Evolutionary conservation across 169 alveolate species (phyloP).

Genomic region (Perkinsus chesapeaki): DNA sequence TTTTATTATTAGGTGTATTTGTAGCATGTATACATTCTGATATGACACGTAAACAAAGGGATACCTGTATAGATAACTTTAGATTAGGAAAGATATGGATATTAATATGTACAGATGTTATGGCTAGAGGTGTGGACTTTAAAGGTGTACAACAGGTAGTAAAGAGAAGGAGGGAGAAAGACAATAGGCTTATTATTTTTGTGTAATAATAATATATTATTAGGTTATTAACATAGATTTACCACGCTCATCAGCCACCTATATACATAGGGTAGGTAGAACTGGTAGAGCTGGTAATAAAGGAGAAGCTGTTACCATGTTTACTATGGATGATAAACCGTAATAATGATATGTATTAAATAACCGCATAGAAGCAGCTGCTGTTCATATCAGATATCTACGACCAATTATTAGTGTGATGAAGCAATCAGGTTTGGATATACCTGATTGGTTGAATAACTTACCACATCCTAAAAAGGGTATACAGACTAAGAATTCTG

Average conservation of each 20-base stretch:
- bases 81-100: conserved; percentile 57
- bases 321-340: conserved; percentile 67
- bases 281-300: conserved; percentile 78
- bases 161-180: too few species aligned
- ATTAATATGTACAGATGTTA: conserved; percentile 70
- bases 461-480: not conserved
- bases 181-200: too few species aligned
- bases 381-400: not conserved
- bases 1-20: conserved; percentile 7
- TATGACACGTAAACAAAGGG: conserved; percentile 37
- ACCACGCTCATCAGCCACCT: conserved; percentile 62
- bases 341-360: not conserved
- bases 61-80: conserved; percentile 36
- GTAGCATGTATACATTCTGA: conserved; percentile 36
- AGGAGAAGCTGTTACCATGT: conserved; percentile 75
- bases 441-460: conserved; percentile 59
- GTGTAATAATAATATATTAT: not conserved
- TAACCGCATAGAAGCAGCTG: too few species aligned
- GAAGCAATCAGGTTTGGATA: conserved; percentile 57
- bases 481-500: not conserved
- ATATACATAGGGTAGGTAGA: conserved; percentile 82
- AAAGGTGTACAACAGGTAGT: conserved; percentile 53
- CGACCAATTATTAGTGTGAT: conserved; percentile 57
- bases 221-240: conserved; percentile 72
- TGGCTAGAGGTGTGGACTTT: conserved; percentile 83